Evolutionary conservation across 2,329 filamentous ascomycete species (phyloP).

Genomic region (Aspergillus jensenii): DNA sequence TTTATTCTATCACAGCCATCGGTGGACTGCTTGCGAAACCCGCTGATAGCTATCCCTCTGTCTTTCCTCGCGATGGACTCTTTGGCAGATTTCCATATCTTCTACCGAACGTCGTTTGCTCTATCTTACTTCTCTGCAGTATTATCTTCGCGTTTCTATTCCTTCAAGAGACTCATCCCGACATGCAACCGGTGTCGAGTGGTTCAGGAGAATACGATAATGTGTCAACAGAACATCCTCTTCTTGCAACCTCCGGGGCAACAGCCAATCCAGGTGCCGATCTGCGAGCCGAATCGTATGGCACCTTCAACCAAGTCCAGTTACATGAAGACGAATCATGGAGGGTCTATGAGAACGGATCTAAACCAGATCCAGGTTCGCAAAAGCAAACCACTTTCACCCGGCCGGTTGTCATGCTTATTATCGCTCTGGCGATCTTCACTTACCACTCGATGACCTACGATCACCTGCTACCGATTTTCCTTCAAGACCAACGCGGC

Average conservation of each 20-base stretch:
- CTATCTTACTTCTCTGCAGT: conserved; percentile 71
- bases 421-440: conserved; percentile 83
- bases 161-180: conserved; percentile 85
- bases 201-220: conserved; percentile 40
- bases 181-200: conserved; percentile 61
- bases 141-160: conserved; percentile 78
- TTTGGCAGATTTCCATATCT: conserved; percentile 83
- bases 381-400: conserved; percentile 54
- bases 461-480: conserved; percentile 88
- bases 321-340: conserved; percentile 55
- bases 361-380: conserved; percentile 38
- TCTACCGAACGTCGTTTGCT: conserved; percentile 84
- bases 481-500: conserved; percentile 70
- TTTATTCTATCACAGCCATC: conserved; percentile 55
- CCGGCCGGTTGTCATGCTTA: conserved; percentile 69
- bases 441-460: conserved; percentile 96
- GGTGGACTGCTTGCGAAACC: conserved; percentile 85
- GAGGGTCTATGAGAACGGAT: conserved; percentile 51
- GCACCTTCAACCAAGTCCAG: conserved; percentile 64
- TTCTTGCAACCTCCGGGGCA: conserved; percentile 73
- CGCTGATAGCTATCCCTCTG: conserved; percentile 66
- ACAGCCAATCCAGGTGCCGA: conserved; percentile 72
- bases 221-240: conserved; percentile 64
- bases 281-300: conserved; percentile 75
- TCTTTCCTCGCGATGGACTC: conserved; percentile 66